Percentiles rank a stretch among this genome's conserved stretches.
phyloP scores from a whole-genome alignment of 1,284 basidiomycete genomes.

The Ustilago lituana region DNA sequence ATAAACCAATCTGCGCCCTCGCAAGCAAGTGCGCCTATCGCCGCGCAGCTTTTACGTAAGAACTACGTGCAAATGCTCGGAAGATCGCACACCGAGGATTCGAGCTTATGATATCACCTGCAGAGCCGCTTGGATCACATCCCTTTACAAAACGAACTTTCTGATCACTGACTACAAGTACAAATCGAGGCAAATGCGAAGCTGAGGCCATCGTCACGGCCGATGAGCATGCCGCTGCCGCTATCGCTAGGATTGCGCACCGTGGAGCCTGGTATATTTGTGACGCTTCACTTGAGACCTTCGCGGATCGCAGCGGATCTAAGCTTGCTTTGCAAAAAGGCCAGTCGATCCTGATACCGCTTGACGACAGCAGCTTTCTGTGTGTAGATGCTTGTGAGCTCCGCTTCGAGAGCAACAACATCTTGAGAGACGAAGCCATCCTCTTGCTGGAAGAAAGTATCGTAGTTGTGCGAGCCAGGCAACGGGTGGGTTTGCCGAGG shows the following conservation, averaged over 20 bases:
- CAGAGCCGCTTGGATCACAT: too few species aligned
- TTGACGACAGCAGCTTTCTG: slow-evolving; percentile 43
- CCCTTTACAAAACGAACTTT: too few species aligned
- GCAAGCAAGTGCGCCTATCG: too few species aligned
- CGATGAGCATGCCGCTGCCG: too few species aligned
- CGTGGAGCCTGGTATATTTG: slow-evolving; percentile 13
- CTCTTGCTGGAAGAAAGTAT: neutral
- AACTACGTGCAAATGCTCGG: too few species aligned
- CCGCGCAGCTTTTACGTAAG: too few species aligned
- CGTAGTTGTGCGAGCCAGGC: neutral
- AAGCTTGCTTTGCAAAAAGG: slow-evolving; percentile 51
- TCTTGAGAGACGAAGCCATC: neutral
- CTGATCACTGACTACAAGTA: neutral
- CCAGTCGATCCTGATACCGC: slow-evolving; percentile 51
- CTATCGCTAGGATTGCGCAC: too few species aligned
- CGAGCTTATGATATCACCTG: too few species aligned
- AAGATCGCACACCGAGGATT: too few species aligned
- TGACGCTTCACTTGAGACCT: slow-evolving; percentile 35
- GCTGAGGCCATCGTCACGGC: neutral
- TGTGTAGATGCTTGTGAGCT: slow-evolving; percentile 34
- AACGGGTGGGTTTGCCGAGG: neutral
- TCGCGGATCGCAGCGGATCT: slow-evolving; percentile 54
- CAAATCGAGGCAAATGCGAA: neutral
- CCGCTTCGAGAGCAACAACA: slow-evolving; percentile 19
- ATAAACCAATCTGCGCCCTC: too few species aligned